phyloP scores from a whole-genome alignment of 169 alveolate species.

The Plasmodium inui region DNA sequence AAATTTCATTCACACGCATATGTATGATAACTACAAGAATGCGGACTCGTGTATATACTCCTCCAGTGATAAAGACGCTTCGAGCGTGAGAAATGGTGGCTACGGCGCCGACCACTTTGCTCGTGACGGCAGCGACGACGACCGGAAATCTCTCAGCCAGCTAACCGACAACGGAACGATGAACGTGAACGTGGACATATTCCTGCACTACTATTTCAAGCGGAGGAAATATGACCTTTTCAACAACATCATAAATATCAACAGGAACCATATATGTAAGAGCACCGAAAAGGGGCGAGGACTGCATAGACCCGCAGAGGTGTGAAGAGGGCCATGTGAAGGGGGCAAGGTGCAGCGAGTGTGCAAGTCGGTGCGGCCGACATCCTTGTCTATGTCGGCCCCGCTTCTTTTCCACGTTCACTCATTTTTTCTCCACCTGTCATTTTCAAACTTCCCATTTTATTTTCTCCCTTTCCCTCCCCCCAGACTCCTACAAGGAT shows the following conservation, averaged over 20 bases:
- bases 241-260: conserved; percentile 65
- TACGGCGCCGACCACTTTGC: neutral
- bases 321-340: neutral
- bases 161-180: conserved; percentile 65
- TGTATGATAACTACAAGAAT: conserved; percentile 46
- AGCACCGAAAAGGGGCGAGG: neutral
- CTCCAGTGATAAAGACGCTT: conserved; percentile 47
- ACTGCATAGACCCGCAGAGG: neutral
- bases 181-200: conserved; percentile 67
- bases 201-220: conserved; percentile 65
- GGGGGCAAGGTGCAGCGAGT: neutral
- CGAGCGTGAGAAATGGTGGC: neutral
- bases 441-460: neutral
- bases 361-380: neutral
- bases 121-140: conserved; percentile 17
- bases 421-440: neutral
- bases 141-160: conserved; percentile 34
- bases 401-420: neutral
- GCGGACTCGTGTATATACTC: conserved; percentile 41
- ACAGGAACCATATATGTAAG: conserved; percentile 60
- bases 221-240: conserved; percentile 53
- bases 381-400: neutral
- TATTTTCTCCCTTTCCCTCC: neutral
- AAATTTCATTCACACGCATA: neutral
- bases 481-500: conserved; percentile 54